These are phyloP conservation scores for Podila clonocystis DNA, from an alignment of 192 early-diverging fungal genomes.

Conservation along the genomic window DNA sequence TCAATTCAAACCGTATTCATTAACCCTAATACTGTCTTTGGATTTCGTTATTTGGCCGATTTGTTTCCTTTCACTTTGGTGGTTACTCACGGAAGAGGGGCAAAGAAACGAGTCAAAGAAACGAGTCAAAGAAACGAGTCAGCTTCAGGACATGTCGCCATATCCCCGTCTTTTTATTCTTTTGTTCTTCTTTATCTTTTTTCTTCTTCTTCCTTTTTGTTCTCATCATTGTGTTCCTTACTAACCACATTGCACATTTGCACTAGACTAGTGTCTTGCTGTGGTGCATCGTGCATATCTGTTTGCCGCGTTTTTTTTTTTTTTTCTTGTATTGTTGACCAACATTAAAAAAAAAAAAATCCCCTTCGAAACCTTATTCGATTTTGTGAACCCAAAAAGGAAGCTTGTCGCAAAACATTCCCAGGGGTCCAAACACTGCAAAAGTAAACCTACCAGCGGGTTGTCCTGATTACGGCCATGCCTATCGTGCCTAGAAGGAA, in stretches of 20 bases:
- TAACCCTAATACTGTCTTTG: neutral
- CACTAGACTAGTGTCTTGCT: too few relatives aligned
- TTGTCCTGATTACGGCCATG: too few relatives aligned
- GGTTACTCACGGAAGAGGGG: neutral
- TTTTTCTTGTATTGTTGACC: neutral
- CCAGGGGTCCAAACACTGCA: neutral
- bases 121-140: neutral
- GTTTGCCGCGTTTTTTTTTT: neutral
- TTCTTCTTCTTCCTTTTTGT: neutral
- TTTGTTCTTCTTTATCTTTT: neutral
- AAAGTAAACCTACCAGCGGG: too few relatives aligned
- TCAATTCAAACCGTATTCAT: neutral
- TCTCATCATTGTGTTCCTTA: neutral
- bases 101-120: neutral
- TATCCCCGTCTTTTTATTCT: neutral
- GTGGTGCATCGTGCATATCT: neutral
- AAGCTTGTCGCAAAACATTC: conserved; percentile 2
- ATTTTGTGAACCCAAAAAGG: conserved; percentile 5
- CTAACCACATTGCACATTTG: neutral
- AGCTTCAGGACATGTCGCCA: neutral
- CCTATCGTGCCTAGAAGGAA: too few relatives aligned
- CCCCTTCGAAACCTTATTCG: neutral
- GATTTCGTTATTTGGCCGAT: neutral
- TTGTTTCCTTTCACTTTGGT: neutral
- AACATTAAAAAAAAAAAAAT: neutral